Evolutionary conservation across 352 stramenopile genomes (phyloP).

Genomic region (Pythium graminicola): DNA sequence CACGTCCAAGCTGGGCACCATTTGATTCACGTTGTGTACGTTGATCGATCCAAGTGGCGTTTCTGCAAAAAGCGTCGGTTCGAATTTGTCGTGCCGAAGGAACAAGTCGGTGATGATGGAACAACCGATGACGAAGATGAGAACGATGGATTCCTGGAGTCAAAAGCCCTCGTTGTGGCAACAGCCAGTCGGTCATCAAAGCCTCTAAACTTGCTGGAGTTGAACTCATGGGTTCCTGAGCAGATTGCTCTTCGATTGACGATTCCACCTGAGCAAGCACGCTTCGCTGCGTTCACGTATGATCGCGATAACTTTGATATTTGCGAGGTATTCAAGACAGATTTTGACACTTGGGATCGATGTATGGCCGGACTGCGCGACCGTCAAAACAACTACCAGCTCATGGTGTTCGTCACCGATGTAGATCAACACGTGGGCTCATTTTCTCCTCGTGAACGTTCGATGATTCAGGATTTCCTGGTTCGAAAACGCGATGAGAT

Average conservation of each 20-base stretch:
- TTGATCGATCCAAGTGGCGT: conserved; percentile 56
- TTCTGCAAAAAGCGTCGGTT: conserved; percentile 49
- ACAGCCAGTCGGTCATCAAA: conserved; percentile 4
- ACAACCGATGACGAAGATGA: conserved; percentile 28
- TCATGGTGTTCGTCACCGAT: conserved; percentile 67
- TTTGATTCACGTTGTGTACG: conserved; percentile 59
- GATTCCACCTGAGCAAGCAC: conserved; percentile 45
- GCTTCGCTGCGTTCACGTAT: conserved; percentile 53
- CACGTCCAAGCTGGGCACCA: conserved; percentile 37
- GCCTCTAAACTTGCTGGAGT: not conserved
- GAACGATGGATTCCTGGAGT: conserved; percentile 3
- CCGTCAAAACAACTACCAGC: conserved; percentile 45
- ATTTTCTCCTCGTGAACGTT: conserved; percentile 41
- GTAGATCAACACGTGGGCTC: conserved; percentile 27
- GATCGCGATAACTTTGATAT: conserved; percentile 59
- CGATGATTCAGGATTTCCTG: conserved; percentile 51
- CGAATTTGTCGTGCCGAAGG: conserved; percentile 52
- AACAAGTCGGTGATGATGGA: conserved; percentile 24
- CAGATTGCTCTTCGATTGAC: conserved; percentile 27
- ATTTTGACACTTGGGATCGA: conserved; percentile 26
- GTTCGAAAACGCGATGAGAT: conserved; percentile 58
- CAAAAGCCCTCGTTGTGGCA: conserved; percentile 10
- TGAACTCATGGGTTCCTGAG: conserved; percentile 16
- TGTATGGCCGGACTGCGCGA: conserved; percentile 18
- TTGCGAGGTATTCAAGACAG: conserved; percentile 45